A percentile compares a stretch with the other conserved stretches of the same genome.
phyloP scores from a whole-genome alignment of 306 rosid species.

The Vigna mungo region DNA sequence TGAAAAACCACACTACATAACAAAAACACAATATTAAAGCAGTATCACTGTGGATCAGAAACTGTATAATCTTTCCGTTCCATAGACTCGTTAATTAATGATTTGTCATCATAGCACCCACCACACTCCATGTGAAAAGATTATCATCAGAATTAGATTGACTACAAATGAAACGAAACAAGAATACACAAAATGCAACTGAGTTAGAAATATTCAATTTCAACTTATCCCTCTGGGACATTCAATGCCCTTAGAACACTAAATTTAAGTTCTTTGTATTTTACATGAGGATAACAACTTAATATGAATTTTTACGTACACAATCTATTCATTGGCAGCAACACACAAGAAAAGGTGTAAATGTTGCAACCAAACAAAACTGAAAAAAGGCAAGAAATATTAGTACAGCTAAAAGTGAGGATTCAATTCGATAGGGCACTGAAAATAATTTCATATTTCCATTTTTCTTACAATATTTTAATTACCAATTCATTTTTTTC shows the following conservation, averaged over 20 bases:
- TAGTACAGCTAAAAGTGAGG: conserved; percentile 9
- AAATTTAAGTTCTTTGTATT: not conserved
- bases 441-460: conserved; percentile 13
- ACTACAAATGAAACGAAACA: conserved; percentile 4
- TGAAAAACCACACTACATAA: conserved; percentile 54
- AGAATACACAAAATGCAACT: conserved; percentile 24
- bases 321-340: conserved; percentile 14
- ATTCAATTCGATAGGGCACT: not conserved
- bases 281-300: not conserved
- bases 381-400: not conserved
- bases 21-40: conserved; percentile 42
- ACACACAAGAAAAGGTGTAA: not conserved
- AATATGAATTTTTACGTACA: not conserved
- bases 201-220: not conserved
- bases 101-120: conserved; percentile 13
- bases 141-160: conserved; percentile 20
- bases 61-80: conserved; percentile 9
- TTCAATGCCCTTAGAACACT: not conserved
- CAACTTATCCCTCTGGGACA: conserved; percentile 15
- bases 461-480: not conserved
- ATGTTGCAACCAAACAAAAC: not conserved
- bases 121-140: not conserved
- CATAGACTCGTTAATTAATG: not conserved
- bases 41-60: not conserved
- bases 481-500: not conserved